Evolutionary conservation across 176 grass and related monocot species (phyloP).

Genomic region (Cymbopogon citratus): DNA sequence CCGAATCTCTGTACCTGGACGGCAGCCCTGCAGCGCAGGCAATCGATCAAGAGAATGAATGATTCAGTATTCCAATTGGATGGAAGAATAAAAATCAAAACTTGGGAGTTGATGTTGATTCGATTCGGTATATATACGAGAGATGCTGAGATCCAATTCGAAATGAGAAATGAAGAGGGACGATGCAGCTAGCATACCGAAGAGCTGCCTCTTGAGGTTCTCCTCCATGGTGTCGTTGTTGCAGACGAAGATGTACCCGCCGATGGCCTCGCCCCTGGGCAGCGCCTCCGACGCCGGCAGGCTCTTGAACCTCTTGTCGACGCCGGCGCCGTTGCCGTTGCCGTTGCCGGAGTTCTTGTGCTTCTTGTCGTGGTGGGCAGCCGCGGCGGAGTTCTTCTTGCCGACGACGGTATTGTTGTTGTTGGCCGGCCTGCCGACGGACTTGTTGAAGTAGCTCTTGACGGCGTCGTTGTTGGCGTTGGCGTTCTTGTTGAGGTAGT

Average conservation of each 20-base stretch:
- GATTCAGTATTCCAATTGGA: not conserved
- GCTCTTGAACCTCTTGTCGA: conserved; percentile 91
- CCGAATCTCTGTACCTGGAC: conserved; percentile 94
- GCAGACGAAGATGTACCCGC: conserved; percentile 98
- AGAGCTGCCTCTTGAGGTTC: conserved; percentile 87
- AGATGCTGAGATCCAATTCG: too few relatives aligned
- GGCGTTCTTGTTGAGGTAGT: not conserved
- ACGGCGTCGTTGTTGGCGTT: conserved; percentile 28
- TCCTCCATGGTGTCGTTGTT: conserved; percentile 99
- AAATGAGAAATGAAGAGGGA: too few relatives aligned
- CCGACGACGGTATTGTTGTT: not conserved
- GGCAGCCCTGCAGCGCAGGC: conserved; percentile 36
- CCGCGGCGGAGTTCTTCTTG: conserved; percentile 40
- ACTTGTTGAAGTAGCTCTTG: conserved; percentile 96
- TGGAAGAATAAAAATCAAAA: not conserved
- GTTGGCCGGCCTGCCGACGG: conserved; percentile 53
- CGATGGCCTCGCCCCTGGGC: conserved; percentile 75
- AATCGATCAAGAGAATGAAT: not conserved
- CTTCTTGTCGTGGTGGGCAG: conserved; percentile 2
- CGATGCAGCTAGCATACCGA: too few relatives aligned
- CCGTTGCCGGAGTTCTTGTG: not conserved
- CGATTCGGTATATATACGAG: not conserved
- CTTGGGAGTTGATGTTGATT: not conserved
- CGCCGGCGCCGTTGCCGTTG: conserved; percentile 26
- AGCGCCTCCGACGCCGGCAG: conserved; percentile 84